phyloP scores from a whole-genome alignment of 2,329 filamentous ascomycete genomes.

The Aquanectria penicillioides region DNA sequence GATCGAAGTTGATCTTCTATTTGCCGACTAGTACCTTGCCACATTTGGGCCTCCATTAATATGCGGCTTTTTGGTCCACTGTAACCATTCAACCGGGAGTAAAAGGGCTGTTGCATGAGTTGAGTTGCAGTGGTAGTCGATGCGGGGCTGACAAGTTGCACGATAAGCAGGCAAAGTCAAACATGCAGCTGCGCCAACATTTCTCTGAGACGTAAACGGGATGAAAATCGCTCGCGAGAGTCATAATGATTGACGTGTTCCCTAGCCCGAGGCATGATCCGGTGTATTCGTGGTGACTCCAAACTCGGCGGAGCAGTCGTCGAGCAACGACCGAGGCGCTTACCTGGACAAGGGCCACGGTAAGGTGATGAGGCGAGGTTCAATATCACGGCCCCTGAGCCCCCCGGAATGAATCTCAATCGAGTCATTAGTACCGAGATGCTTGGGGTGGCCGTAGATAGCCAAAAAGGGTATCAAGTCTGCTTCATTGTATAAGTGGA shows the following conservation, averaged over 20 bases:
- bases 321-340: no score
- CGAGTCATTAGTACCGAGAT: neutral
- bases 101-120: neutral
- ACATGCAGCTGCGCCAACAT: neutral
- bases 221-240: no score
- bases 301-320: no score
- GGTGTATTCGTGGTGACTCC: no score
- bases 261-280: no score
- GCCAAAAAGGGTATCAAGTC: neutral
- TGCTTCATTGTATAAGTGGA: neutral
- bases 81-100: neutral
- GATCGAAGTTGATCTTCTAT: neutral
- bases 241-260: no score
- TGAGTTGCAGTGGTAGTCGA: neutral
- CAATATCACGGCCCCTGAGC: no score
- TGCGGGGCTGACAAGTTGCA: constrained; percentile 2
- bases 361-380: no score
- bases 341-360: no score
- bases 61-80: neutral
- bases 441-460: neutral
- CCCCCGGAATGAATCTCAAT: neutral
- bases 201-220: no score
- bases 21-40: neutral
- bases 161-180: neutral
- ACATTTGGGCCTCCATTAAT: neutral